These are phyloP conservation scores for Trametes sanguinea DNA, from an alignment of 768 basidiomycete species.

Conservation along the genomic window DNA sequence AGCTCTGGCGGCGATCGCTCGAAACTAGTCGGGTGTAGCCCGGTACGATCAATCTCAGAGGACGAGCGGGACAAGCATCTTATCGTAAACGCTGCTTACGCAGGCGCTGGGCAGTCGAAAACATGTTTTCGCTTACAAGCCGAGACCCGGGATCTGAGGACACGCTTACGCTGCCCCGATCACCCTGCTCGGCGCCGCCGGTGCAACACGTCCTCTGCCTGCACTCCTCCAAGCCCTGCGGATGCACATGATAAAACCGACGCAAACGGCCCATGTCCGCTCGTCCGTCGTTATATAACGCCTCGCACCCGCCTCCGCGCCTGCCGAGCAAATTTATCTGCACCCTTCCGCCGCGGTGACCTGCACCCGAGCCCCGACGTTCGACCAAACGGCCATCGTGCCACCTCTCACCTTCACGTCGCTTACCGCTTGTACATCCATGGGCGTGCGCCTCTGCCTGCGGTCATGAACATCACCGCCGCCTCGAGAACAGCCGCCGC, in stretches of 20 bases:
- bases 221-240: background rate
- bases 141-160: conserved; percentile 1
- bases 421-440: background rate
- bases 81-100: conserved; percentile 1
- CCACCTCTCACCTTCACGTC: background rate
- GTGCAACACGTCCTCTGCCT: conserved; percentile 12
- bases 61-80: background rate
- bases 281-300: background rate
- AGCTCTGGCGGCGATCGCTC: background rate
- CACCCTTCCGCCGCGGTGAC: background rate
- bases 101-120: background rate
- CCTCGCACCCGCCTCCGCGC: background rate
- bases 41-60: background rate
- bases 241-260: conserved; percentile 12
- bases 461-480: conserved; percentile 18
- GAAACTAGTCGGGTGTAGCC: background rate
- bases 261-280: background rate
- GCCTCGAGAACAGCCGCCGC: conserved; percentile 1
- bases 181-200: conserved; percentile 17
- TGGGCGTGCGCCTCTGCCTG: conserved; percentile 2
- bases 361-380: background rate
- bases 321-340: background rate
- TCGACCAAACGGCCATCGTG: background rate
- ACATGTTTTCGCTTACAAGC: conserved; percentile 4
- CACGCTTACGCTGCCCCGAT: conserved; percentile 12